A percentile compares a stretch with the other conserved stretches of the same genome.
Evolutionary conservation across 108 stramenopile genomes (phyloP).

Genomic region (Fragilaria radians): DNA sequence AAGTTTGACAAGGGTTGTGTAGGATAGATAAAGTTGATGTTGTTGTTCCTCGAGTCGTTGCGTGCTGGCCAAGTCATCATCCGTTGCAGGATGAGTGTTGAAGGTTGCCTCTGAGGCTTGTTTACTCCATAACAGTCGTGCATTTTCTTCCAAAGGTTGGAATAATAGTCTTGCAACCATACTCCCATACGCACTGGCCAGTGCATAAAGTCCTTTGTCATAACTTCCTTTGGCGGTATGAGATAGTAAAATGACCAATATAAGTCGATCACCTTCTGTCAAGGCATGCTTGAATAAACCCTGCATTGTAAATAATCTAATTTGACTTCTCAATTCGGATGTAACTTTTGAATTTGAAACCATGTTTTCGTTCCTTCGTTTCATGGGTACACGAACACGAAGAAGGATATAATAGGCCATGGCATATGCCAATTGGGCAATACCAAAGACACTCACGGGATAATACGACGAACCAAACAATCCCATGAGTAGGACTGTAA

Average conservation of each 20-base stretch:
- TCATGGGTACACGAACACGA: constrained; percentile 30
- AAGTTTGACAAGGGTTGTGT: constrained; percentile 49
- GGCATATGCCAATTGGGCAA: constrained; percentile 72
- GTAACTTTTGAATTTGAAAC: not conserved
- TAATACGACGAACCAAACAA: constrained; percentile 11
- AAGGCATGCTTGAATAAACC: constrained; percentile 81
- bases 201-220: constrained; percentile 82
- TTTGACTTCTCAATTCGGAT: not conserved
- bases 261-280: constrained; percentile 82
- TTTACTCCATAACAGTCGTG: constrained; percentile 70
- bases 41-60: constrained; percentile 9
- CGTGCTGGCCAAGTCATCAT: constrained; percentile 6
- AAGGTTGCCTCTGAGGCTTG: too few relatives aligned
- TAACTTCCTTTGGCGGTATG: constrained; percentile 42
- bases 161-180: constrained; percentile 80
- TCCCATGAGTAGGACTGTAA: constrained; percentile 33
- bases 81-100: constrained; percentile 15
- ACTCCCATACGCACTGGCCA: constrained; percentile 65
- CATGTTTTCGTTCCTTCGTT: not conserved
- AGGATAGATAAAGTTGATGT: constrained; percentile 32
- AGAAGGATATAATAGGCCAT: constrained; percentile 36
- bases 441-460: constrained; percentile 66
- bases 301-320: constrained; percentile 60
- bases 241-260: constrained; percentile 31
- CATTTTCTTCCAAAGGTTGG: constrained; percentile 88